A percentile compares a stretch with the other conserved stretches of the same genome.
Conservation (phyloP, 2,329 filamentous ascomycete genomes). For the Calonectria naviculata region DNA sequence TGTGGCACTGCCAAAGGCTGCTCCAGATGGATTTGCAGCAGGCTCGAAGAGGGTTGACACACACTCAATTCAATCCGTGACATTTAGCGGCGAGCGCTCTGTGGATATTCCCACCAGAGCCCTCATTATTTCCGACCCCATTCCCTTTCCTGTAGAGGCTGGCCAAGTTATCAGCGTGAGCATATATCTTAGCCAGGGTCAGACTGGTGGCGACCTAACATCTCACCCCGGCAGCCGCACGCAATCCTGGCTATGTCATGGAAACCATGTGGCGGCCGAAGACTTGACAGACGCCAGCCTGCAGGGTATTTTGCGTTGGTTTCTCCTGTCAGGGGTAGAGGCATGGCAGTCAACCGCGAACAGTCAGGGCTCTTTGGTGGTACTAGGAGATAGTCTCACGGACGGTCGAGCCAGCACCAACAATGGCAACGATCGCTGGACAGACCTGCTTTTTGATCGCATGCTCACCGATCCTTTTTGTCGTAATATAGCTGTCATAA, state of each 20-base stretch:
- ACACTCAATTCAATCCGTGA: background rate
- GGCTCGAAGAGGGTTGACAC: background rate
- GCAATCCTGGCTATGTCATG: background rate
- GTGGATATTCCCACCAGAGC: background rate
- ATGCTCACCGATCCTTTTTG: constrained; percentile 17
- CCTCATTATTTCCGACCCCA: background rate
- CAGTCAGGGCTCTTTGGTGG: background rate
- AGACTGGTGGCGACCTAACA: background rate
- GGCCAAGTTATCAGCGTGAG: background rate
- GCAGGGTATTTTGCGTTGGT: background rate
- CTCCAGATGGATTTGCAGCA: background rate
- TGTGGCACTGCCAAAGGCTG: background rate
- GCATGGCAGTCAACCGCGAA: background rate
- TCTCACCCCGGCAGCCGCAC: constrained; percentile 11
- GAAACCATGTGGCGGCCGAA: background rate
- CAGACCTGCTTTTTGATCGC: background rate
- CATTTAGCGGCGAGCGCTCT: background rate
- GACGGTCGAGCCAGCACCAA: background rate
- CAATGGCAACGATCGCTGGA: constrained; percentile 7
- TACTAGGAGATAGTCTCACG: background rate
- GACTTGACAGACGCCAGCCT: background rate
- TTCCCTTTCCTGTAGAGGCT: background rate
- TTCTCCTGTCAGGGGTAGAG: background rate
- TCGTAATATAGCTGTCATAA: background rate
- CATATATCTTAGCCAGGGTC: constrained; percentile 2